Conservation (phyloP, 768 basidiomycete genomes). For the Agaricus subrufescens region DNA sequence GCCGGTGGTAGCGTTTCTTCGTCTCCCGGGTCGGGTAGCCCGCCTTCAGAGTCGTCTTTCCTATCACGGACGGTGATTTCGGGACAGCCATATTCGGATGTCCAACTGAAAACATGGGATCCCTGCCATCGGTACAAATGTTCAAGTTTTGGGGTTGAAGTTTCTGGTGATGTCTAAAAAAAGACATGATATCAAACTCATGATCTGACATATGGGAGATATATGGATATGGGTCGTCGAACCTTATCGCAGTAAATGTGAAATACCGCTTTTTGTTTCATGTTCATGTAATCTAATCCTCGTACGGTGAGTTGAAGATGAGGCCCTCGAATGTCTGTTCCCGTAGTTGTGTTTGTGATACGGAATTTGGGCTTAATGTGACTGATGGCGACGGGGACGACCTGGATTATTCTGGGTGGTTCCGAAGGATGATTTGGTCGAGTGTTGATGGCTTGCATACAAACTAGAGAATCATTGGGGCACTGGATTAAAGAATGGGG, state of each 20-base stretch:
- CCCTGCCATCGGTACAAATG: constrained; percentile 22
- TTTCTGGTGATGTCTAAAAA: constrained; percentile 5
- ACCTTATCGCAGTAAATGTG: constrained; percentile 24
- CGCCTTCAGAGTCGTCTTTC: background rate
- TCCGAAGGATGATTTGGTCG: constrained; percentile 29
- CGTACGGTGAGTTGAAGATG: constrained; percentile 26
- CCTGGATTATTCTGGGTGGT: constrained; percentile 27
- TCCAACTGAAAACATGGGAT: constrained; percentile 23
- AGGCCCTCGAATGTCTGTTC: constrained; percentile 11
- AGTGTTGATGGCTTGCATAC: constrained; percentile 23
- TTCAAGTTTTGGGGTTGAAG: constrained; percentile 9
- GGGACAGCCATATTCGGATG: constrained; percentile 20
- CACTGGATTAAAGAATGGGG: constrained; percentile 17
- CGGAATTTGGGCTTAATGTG: constrained; percentile 16
- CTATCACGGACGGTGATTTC: background rate
- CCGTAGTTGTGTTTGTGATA: constrained; percentile 9
- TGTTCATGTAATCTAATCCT: constrained; percentile 22
- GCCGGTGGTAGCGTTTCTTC: background rate
- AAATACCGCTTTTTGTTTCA: constrained; percentile 25
- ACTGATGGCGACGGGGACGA: constrained; percentile 24
- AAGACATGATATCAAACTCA: background rate
- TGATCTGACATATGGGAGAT: background rate
- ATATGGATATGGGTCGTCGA: background rate
- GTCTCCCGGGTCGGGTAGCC: background rate
- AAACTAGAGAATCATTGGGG: constrained; percentile 26